Evolutionary conservation across 2,329 filamentous ascomycete genomes (phyloP).

Genomic region (Triangularia setosa): DNA sequence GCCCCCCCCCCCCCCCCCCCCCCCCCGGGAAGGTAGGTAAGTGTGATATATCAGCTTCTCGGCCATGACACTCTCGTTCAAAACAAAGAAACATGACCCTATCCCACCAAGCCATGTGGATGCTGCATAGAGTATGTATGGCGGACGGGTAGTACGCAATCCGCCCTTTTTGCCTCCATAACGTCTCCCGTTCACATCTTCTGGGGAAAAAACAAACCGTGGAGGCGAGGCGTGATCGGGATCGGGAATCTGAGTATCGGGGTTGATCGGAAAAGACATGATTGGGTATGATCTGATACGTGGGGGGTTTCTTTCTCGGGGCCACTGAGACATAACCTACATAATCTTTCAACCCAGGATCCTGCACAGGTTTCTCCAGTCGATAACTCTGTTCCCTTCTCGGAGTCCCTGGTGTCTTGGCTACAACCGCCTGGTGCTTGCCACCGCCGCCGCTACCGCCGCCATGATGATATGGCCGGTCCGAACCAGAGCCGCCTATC

Average conservation of each 20-base stretch:
- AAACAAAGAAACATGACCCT: constrained; percentile 15
- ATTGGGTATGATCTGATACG: background rate
- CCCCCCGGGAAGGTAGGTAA: too few relatives aligned
- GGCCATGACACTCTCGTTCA: too few relatives aligned
- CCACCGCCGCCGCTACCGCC: background rate
- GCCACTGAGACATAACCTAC: constrained; percentile 38
- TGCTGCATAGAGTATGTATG: constrained; percentile 15
- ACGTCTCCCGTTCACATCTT: background rate
- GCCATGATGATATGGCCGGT: constrained; percentile 34
- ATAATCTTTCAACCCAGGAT: constrained; percentile 76
- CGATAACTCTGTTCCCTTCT: constrained; percentile 55
- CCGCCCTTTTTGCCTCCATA: too few relatives aligned
- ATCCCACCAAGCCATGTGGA: constrained; percentile 14
- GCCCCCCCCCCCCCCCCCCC: too few relatives aligned
- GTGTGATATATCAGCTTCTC: constrained; percentile 3
- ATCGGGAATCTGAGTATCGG: background rate
- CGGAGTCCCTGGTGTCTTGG: constrained; percentile 50
- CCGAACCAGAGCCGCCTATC: constrained; percentile 22
- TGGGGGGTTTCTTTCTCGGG: too few relatives aligned
- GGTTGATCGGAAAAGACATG: background rate
- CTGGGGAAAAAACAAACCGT: background rate
- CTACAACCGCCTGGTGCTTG: constrained; percentile 16
- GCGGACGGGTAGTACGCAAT: background rate
- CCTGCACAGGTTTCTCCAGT: constrained; percentile 65
- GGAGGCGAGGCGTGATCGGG: constrained; percentile 1